Percentiles rank a stretch among this genome's conserved stretches.
Conservation (phyloP, 345 rosid species). For the Gossypium bickii region DNA sequence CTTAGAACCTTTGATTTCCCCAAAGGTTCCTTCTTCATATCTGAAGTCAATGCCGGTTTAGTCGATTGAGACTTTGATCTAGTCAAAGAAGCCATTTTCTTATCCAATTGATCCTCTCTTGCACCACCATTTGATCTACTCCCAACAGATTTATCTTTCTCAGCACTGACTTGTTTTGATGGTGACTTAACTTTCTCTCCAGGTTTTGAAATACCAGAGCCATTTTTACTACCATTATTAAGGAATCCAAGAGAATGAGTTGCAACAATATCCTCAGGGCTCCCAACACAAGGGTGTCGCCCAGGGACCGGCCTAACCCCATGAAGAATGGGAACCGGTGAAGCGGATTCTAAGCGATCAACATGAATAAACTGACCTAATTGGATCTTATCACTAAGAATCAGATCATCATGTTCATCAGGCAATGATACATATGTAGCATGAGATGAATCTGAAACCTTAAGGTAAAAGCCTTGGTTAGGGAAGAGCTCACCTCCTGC, state of each 20-base stretch:
- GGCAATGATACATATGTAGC: conserved; percentile 93
- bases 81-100: conserved; percentile 29
- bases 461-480: conserved; percentile 87
- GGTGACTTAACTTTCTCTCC: conserved; percentile 45
- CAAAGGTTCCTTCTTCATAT: conserved; percentile 55
- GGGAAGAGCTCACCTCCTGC: conserved; percentile 94
- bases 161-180: conserved; percentile 31
- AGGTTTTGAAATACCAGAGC: conserved; percentile 35
- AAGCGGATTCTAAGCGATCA: conserved; percentile 82
- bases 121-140: conserved; percentile 46
- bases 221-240: conserved; percentile 24
- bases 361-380: conserved; percentile 96
- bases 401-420: conserved; percentile 92
- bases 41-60: conserved; percentile 40
- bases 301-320: conserved; percentile 99
- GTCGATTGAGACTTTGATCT: conserved; percentile 57
- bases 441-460: conserved; percentile 97
- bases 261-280: conserved; percentile 93
- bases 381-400: conserved; percentile 90
- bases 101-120: conserved; percentile 45
- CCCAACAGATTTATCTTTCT: conserved; percentile 44
- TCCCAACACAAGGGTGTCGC: conserved; percentile 91
- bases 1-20: conserved; percentile 52
- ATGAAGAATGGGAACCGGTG: conserved; percentile 84
- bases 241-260: conserved; percentile 74